phyloP scores from a whole-genome alignment of 495 filamentous ascomycete species.

The Tuber magnatum region DNA sequence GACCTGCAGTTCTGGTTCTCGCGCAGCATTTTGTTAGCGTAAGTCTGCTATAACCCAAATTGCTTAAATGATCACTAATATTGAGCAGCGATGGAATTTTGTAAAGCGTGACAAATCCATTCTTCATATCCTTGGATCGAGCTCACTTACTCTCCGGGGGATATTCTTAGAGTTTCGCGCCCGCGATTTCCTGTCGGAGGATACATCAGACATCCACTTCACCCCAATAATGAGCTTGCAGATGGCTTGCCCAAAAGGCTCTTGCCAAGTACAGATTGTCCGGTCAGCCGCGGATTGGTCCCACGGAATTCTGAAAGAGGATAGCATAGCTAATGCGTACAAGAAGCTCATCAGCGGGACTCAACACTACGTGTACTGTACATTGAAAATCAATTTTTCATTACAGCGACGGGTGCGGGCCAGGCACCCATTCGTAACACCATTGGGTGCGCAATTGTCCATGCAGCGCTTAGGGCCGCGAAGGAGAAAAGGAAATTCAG shows the following conservation, averaged over 20 bases:
- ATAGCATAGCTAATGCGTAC: constrained; percentile 90
- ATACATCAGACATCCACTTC: constrained; percentile 73
- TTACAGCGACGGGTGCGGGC: constrained; percentile 81
- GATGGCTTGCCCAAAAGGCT: constrained; percentile 52
- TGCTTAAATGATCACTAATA: not conserved
- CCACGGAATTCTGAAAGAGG: constrained; percentile 77
- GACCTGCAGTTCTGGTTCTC: too few relatives aligned
- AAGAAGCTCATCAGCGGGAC: constrained; percentile 74
- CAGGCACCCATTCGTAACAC: constrained; percentile 78
- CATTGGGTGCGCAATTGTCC: constrained; percentile 79
- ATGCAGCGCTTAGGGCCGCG: constrained; percentile 71
- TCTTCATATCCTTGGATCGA: constrained; percentile 71
- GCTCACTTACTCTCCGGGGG: constrained; percentile 75
- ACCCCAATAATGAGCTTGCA: constrained; percentile 47
- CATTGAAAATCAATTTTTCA: constrained; percentile 98
- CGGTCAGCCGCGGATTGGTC: constrained; percentile 89
- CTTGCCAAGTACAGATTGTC: constrained; percentile 72
- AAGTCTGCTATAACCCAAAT: not conserved
- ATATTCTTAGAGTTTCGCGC: constrained; percentile 74
- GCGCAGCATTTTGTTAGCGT: too few relatives aligned
- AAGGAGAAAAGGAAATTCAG: constrained; percentile 85
- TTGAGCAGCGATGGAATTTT: constrained; percentile 73
- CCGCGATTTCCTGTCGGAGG: constrained; percentile 79
- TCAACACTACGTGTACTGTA: constrained; percentile 90
- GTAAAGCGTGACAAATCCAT: constrained; percentile 81